Evolutionary conservation across 768 basidiomycete species (phyloP), one percentile per base, ranked within the genome.

Genomic region (Tubosaeta sp.): DNA sequence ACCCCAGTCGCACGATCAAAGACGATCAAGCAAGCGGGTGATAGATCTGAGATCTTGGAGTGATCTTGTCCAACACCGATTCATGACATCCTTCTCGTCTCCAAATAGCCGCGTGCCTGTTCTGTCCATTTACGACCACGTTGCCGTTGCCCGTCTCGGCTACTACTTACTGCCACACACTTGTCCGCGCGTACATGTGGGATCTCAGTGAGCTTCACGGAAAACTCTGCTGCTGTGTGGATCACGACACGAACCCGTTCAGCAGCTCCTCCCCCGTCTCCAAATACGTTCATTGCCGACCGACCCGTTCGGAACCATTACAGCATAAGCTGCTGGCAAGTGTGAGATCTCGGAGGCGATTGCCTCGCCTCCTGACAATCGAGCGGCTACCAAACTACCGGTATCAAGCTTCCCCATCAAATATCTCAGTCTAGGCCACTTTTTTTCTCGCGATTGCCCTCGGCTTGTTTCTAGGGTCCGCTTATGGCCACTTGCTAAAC

Each of bases 1-100:
- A 61, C 66, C 74, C 75, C 74, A 65, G 66, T 80, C 77, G 75
- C 80, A 78, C 77, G 79, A 79, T 81, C 80, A 80, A 63, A 79
- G 80, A 77, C 79, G 79, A 80, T 81, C 80, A 79, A 60, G 74
- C 65, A 67, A 59, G 57, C 29, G 58, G 57, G 55, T 57, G 56
- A 60, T 53, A 56, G 61, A 64, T 64, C 63, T 64, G 66, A 74
- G 73, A 76, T 76, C 63, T 59, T 59, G 48, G 54, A 50, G 29
- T 50, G 59, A 77, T 79, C 76, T 74, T 60, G 71, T 74, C 70
- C 19, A 64, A 59, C 51, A 59, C 68, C 62, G 64, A 71, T 64
- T 50, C 50, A 61, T 65, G 62, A 57, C 62, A 67, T 50, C 53
- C 55, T 59, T 63, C 56, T 68, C 29, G 29, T 29, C 29, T 29